These are phyloP conservation scores for Aspergillus heteromorphus DNA, from an alignment of 495 filamentous ascomycete species.

Conservation along the genomic window DNA sequence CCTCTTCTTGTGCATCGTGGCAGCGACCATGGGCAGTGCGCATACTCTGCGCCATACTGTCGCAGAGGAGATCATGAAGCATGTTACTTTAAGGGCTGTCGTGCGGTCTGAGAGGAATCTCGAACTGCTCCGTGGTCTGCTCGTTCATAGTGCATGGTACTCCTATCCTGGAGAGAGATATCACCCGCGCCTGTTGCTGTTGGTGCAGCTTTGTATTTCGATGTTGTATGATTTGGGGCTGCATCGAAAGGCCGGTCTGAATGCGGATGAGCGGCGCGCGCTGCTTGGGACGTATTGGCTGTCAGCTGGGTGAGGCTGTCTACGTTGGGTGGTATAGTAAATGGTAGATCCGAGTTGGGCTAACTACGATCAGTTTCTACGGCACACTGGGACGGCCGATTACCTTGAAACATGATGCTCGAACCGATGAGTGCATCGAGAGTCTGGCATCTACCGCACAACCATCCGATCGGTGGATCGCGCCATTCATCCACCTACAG, in stretches of 20 bases:
- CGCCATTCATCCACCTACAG: neutral
- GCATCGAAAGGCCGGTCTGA: slow-evolving; percentile 13
- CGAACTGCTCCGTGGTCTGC: slow-evolving; percentile 18
- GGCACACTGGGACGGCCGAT: neutral
- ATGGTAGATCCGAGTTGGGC: neutral
- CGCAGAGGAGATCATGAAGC: slow-evolving; percentile 20
- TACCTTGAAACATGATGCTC: neutral
- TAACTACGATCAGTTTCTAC: neutral
- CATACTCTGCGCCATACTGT: slow-evolving; percentile 15
- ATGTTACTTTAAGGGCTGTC: slow-evolving; percentile 16
- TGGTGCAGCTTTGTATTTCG: slow-evolving; percentile 19
- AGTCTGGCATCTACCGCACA: neutral
- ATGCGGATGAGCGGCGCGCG: slow-evolving; percentile 15
- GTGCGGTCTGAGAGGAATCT: slow-evolving; percentile 19
- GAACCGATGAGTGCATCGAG: neutral
- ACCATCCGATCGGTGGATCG: neutral
- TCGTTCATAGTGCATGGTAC: slow-evolving; percentile 20
- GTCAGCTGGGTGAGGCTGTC: slow-evolving; percentile 12
- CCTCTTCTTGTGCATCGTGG: slow-evolving; percentile 18
- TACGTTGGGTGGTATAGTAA: no score
- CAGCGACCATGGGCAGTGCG: slow-evolving; percentile 15
- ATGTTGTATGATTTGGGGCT: slow-evolving; percentile 19
- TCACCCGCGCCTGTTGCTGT: slow-evolving; percentile 18
- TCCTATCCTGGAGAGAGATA: slow-evolving; percentile 18
- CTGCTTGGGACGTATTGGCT: slow-evolving; percentile 21